Conservation (phyloP, 768 basidiomycete genomes). For the Lactarius deliciosus region DNA sequence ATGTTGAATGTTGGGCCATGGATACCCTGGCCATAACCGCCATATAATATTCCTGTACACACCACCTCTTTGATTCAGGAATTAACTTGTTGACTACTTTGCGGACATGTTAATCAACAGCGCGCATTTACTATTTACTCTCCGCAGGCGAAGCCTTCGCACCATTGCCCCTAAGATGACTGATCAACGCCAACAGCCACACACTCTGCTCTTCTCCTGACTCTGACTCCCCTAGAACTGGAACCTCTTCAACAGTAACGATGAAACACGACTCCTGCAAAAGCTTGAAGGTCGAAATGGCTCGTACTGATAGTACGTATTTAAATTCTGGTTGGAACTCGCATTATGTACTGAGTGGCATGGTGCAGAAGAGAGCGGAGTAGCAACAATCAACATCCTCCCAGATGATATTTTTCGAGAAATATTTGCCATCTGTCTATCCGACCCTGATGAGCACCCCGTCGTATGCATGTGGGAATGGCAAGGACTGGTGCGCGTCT, state of each 20-base stretch:
- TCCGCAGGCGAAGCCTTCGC: no score
- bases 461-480: background rate
- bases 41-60: no score
- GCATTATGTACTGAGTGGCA: background rate
- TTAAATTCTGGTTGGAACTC: background rate
- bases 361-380: background rate
- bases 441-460: background rate
- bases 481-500: background rate
- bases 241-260: background rate
- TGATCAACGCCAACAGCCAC: no score
- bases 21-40: no score
- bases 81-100: no score
- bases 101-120: no score
- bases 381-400: background rate
- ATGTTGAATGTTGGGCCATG: no score
- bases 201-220: slow-evolving; percentile 20
- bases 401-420: background rate
- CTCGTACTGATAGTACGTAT: background rate
- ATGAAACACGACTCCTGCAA: background rate
- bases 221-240: background rate
- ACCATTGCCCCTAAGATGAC: no score
- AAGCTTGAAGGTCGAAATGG: background rate
- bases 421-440: background rate
- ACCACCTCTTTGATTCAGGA: no score
- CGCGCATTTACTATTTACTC: no score